Evolutionary conservation across 345 rosid species (phyloP), one percentile per base, ranked within the genome.

Genomic region (Adansonia digitata): DNA sequence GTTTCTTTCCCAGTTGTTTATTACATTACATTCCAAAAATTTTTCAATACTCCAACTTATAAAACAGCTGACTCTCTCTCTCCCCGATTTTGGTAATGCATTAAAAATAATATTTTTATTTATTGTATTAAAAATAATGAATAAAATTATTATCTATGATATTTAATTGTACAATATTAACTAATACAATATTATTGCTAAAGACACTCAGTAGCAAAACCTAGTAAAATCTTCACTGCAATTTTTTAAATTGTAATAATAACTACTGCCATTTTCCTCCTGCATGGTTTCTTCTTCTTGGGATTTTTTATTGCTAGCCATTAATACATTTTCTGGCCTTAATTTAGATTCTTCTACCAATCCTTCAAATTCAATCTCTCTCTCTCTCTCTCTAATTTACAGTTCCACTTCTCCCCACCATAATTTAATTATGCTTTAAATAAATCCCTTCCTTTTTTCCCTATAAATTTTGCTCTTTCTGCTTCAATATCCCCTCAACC

Each of bases 341-440:
- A 81, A 85, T 85, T 89, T 83, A 81, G 80, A 79, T 77, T 78
- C 88, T 84, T 78, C 89, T 81, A 82, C 88, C 81, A 77, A 74
- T 71, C 71, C 88, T 82, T 82, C 80, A 83, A 78, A 86, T 85
- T 3, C 76, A 76, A 75, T 75, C 79, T 81, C 78, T 83, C 34
- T 31, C 34, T 31, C 77, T 74, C 66, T 75, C 80, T 82, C 73
- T 77, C 78, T 73, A 55, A 79, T 35, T 62, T 77, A 56, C 75
- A 52, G 82, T 78, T 78, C 81, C 34, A 79, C 89, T 86, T 84
- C 93, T 83, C 82, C 77, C 82, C 69, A 35, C 86, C 88, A 67
- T 81, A 84, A 89, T 92, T 92, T 73, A 87, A 81, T 82, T 84
- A 85, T 81, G 88, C 88, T 86, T 92, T 89, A 84, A 88, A 83